Conservation (phyloP, 176 grass and related monocot species). For the Oryza meyeriana region DNA sequence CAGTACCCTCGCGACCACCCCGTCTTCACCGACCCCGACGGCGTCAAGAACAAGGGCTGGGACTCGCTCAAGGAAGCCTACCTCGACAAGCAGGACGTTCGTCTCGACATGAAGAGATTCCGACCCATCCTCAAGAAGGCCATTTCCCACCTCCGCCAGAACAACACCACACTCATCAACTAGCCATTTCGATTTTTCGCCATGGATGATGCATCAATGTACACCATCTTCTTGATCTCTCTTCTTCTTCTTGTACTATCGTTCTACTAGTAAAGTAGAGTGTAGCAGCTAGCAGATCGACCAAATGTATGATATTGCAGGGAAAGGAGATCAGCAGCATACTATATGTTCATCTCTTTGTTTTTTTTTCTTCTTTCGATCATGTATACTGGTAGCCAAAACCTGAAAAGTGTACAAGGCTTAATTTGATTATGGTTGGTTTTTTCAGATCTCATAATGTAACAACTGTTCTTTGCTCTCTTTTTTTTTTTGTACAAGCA, state of each 20-base stretch:
- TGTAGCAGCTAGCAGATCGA: constrained; percentile 26
- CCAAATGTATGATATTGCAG: constrained; percentile 28
- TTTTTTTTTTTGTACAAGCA: neutral
- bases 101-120: constrained; percentile 68
- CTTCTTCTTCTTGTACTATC: neutral
- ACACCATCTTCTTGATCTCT: neutral
- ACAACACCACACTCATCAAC: neutral
- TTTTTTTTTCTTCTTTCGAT: neutral
- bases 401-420: neutral
- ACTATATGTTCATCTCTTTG: neutral
- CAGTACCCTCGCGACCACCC: constrained; percentile 67
- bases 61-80: constrained; percentile 47
- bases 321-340: neutral
- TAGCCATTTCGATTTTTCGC: neutral
- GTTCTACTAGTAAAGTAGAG: neutral
- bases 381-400: neutral
- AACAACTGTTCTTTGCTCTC: neutral
- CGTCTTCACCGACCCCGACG: constrained; percentile 72
- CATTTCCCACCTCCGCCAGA: constrained; percentile 36
- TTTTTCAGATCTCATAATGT: neutral
- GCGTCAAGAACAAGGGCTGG: constrained; percentile 58
- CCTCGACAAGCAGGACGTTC: constrained; percentile 81
- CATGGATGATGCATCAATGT: neutral
- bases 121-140: constrained; percentile 48
- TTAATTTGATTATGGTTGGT: neutral